Conservation (phyloP, 805 yeast genomes). For the Zygoascus bituminiphila region DNA sequence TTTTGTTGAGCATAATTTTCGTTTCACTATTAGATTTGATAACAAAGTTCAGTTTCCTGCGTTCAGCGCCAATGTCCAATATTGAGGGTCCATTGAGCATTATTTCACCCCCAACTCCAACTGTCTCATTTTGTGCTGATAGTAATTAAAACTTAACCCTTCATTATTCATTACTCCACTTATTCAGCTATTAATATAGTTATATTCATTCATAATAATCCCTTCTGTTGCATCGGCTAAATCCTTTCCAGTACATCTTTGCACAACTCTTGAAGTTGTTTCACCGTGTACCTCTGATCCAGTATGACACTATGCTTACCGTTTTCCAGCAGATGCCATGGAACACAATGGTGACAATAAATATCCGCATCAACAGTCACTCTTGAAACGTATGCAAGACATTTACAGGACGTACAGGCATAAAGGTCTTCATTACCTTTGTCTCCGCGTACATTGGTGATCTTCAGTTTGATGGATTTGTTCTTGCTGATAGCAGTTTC, state of each 20-base stretch:
- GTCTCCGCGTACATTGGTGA: conserved; percentile 30
- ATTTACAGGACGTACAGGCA: conserved; percentile 19
- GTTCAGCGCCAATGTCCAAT: no score
- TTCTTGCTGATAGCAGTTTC: conserved; percentile 28
- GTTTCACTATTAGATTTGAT: no score
- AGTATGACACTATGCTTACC: conserved; percentile 1
- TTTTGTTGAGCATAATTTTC: no score
- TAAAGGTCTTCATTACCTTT: conserved; percentile 16
- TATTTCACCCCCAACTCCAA: no score
- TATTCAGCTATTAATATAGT: no score
- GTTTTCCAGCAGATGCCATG: not conserved
- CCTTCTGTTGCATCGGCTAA: not conserved
- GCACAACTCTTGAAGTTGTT: conserved; percentile 2
- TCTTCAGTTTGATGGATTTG: conserved; percentile 35
- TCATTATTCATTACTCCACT: no score
- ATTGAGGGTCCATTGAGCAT: no score
- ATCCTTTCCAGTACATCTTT: not conserved
- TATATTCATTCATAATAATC: not conserved
- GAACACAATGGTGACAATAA: conserved; percentile 12
- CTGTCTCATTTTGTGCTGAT: no score
- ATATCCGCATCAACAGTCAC: conserved; percentile 7
- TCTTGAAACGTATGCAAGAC: conserved; percentile 19
- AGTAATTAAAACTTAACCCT: no score
- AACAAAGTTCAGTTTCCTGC: no score
- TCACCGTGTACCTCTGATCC: conserved; percentile 5